Evolutionary conservation across 768 basidiomycete genomes (phyloP).

Genomic region (Krasilnikovozyma curviuscula): DNA sequence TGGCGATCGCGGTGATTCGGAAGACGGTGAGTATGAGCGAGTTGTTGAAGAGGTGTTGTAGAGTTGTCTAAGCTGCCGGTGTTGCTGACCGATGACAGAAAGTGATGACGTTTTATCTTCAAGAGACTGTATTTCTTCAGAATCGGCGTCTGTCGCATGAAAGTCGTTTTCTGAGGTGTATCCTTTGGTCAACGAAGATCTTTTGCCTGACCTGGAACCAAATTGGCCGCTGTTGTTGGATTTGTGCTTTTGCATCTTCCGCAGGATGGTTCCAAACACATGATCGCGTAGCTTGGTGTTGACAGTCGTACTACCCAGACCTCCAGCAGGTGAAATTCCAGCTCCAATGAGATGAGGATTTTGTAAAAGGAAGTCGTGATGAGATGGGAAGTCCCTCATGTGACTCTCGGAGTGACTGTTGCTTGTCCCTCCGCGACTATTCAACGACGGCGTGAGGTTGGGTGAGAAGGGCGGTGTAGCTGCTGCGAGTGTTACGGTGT

Average conservation of each 20-base stretch:
- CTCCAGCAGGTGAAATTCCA: slow-evolving; percentile 31
- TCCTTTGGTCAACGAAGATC: no score
- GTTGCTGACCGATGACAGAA: background rate
- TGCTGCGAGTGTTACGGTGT: background rate
- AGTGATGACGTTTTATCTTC: no score
- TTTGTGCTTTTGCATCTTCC: slow-evolving; percentile 27
- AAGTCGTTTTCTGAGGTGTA: no score
- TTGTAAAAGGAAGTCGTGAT: slow-evolving; percentile 1
- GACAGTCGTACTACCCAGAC: slow-evolving; percentile 78
- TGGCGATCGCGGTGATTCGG: background rate
- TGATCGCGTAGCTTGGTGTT: slow-evolving; percentile 90
- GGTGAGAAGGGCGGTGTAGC: background rate
- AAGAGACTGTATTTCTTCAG: no score
- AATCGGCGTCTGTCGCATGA: no score
- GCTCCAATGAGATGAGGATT: no score
- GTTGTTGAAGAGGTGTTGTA: background rate
- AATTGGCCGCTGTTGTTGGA: no score
- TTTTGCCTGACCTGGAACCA: no score
- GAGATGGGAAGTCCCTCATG: slow-evolving; percentile 2
- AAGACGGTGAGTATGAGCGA: background rate
- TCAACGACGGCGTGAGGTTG: background rate
- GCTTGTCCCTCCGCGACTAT: no score
- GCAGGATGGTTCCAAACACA: slow-evolving; percentile 74
- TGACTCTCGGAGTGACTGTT: no score
- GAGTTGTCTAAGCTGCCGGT: background rate